Base-by-base conservation (phyloP, 805 yeast genomes). In the Barnettozyma siamensis region DNA sequence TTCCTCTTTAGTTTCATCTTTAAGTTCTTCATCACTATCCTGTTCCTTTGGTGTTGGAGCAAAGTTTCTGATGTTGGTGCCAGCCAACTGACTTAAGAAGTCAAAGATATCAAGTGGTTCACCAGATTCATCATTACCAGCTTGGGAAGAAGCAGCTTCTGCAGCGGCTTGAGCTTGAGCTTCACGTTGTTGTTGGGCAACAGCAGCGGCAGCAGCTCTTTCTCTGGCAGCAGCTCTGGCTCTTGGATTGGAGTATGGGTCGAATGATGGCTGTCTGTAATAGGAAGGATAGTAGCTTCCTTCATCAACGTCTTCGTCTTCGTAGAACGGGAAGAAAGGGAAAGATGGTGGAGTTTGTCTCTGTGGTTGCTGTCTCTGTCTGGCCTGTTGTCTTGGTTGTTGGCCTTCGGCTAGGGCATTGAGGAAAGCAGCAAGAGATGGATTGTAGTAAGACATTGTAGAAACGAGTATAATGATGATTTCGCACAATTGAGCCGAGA, bases 381-480 rank as follows among this genome's bases (percentile, higher is more conserved):
- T 37, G 34, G 39, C 41, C 19, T 42, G 44, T 20, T 41, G 48
- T 16, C 24, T 21, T 6, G 24, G 42, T 23, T 28, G 33, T 19
- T 31, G 39, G 19, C 42, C 43, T 27, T 43, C 40, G 13, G 48
- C 47, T n/a, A 50, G 38, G 11, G 57, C 54, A 17, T 47, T 42
- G 34, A 53, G 31, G 42, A 53, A 34, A 32, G 50, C 55, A n/a
- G 53, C 55, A 21, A 53, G 44, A 16, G 53, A 32, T 4, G 40
- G 31, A 45, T 44, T 48, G 50, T 48, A 48, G 42, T 40, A 44
- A 9, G 47, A 30, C 47, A 44, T 44, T 33, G 31, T 37, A 13
- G n/a, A n/a, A n/a, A n/a, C n/a, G n/a, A n/a, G n/a, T n/a, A 23
- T 23, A 18, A 15, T 31, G 7, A n/a, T n/a, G 6, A 16, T 16